Percentiles rank a stretch among this genome's conserved stretches.
Evolutionary conservation across 2,329 filamentous ascomycete species (phyloP).

Genomic region (Epichloe amarillans): DNA sequence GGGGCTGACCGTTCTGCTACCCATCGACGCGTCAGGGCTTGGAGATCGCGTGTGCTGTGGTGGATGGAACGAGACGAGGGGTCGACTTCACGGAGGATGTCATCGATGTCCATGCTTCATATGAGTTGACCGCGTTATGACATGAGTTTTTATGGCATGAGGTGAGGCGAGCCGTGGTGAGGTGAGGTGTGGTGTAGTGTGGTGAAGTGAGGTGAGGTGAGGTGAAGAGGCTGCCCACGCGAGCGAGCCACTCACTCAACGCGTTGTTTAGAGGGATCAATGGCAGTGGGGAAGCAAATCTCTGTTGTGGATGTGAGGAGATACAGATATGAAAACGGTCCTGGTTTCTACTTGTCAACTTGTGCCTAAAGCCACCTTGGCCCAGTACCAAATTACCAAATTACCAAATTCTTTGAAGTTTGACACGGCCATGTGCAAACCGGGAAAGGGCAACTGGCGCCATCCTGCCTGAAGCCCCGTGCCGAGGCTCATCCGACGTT

Average conservation of each 20-base stretch:
- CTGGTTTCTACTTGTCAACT: no score
- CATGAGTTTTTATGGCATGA: not conserved
- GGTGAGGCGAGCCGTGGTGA: not conserved
- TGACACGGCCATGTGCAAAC: no score
- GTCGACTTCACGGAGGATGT: constrained; percentile 65
- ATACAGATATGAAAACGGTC: no score
- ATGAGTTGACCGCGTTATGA: not conserved
- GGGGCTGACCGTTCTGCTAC: constrained; percentile 81
- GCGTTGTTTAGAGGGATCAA: not conserved
- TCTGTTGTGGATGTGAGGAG: no score
- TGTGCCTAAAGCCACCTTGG: no score
- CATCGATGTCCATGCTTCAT: constrained; percentile 58
- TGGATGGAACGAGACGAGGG: constrained; percentile 40
- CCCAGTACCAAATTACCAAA: no score
- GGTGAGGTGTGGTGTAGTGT: not conserved
- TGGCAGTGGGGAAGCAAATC: not conserved
- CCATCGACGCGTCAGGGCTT: constrained; percentile 84
- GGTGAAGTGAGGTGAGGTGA: not conserved
- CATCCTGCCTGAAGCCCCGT: not conserved
- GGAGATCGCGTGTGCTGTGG: constrained; percentile 59
- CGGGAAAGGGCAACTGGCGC: no score
- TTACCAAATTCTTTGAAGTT: no score
- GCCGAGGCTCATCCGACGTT: not conserved
- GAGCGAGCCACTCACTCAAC: no score
- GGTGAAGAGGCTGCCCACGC: not conserved